Conservation (phyloP, 805 yeast genomes). For the Peterozyma xylosa region DNA sequence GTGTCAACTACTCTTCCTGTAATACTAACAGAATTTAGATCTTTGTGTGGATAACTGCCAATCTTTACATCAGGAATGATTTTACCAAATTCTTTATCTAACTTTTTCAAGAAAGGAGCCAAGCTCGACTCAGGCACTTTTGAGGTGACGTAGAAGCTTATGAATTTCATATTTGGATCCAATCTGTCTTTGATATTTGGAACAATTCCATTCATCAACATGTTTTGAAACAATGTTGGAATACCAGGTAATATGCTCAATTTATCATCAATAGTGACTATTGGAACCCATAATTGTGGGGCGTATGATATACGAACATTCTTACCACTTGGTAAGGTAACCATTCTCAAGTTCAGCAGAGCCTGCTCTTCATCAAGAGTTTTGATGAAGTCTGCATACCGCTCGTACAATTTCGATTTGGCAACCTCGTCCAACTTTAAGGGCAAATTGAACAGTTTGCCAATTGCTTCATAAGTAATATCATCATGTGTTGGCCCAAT, state of each 20-base stretch:
- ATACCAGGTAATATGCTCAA: conserved; percentile 79
- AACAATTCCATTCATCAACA: conserved; percentile 37
- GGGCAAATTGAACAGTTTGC: conserved; percentile 50
- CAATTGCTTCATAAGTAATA: conserved; percentile 72
- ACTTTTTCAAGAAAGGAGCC: conserved; percentile 50
- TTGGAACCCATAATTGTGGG: conserved; percentile 73
- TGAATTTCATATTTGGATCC: conserved; percentile 25
- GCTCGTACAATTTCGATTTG: conserved; percentile 47
- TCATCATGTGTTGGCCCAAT: conserved; percentile 93
- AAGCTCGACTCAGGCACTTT: conserved; percentile 53
- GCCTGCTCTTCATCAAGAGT: conserved; percentile 33
- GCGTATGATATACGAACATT: conserved; percentile 40
- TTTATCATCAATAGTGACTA: conserved; percentile 57
- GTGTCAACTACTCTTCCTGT: conserved; percentile 44
- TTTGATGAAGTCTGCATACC: conserved; percentile 31
- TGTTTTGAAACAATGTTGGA: conserved; percentile 59
- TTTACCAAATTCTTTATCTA: conserved; percentile 36
- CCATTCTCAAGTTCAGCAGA: conserved; percentile 70
- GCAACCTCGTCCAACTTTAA: conserved; percentile 48
- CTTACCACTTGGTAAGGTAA: conserved; percentile 55
- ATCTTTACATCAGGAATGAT: conserved; percentile 43
- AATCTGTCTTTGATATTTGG: conserved; percentile 28
- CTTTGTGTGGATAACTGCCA: conserved; percentile 82
- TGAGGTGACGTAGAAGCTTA: conserved; percentile 58
- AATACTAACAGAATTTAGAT: conserved; percentile 64